Evolutionary conservation across 164 flowering plant species (phyloP), one percentile per base, ranked within the genome.

Genomic region (Litsea cubeba): DNA sequence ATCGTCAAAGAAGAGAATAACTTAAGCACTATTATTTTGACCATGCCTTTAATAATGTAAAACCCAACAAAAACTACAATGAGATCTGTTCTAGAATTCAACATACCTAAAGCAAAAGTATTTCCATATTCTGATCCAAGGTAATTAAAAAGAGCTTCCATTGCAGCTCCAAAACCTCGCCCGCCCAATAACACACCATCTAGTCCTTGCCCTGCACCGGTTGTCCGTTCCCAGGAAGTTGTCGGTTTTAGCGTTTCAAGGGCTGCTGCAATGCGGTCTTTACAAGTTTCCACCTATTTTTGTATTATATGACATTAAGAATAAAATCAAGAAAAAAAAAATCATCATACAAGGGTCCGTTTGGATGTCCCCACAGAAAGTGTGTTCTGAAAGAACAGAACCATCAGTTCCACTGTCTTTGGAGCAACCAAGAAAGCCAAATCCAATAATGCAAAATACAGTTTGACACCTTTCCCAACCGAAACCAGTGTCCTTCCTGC

Each of bases 51-150:
- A 68, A 49, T 28, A 66, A 50, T 40, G 32, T 30, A 63, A 75
- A 69, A 26, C n/a, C 24, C 28, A 15, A 20, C 65, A 72, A 72
- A 75, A 26, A 72, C n/a, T 14, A 49, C 14, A 28, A 15, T 32
- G 22, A 14, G 35, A 50, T 24, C 72, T 20, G 28, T n/a, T 67
- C 72, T 70, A 57, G 65, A 75, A 26, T 65, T 62, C 57, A 72
- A 57, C 75, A 72, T 79, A 92, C 99, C 99, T 81, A 95, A 80
- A 26, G 99, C 99, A 86, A 86, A 96, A 70, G 94, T 94, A 76
- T 75, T 96, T 74, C 99, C 99, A 85, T 92, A 94, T 84, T 96
- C 99, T 78, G 98, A 90, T 75, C 95, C 98, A 69, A 96, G 91
- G 73, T 94, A 94, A 76, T 79, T 91, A 71, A 88, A 76, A 69